Conservation (phyloP, 2,329 filamentous ascomycete species). For the Paecilomyces dactylethromorphus region DNA sequence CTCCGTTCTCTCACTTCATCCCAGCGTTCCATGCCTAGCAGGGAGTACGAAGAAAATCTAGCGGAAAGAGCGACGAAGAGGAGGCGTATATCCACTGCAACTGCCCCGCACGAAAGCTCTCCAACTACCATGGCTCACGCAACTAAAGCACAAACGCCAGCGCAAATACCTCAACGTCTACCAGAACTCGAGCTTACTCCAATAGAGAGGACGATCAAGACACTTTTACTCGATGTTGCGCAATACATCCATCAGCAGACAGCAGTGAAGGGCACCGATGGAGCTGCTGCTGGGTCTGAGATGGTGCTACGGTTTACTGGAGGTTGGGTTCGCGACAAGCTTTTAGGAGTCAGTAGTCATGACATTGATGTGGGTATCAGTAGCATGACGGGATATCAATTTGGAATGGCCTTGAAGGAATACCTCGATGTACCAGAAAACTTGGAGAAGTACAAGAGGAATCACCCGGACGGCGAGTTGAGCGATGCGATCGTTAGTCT, state of each 20-base stretch:
- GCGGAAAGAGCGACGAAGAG: slow-evolving; percentile 23
- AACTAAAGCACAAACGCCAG: slow-evolving; percentile 3
- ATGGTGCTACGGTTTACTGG: slow-evolving; percentile 43
- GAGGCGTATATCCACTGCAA: slow-evolving; percentile 20
- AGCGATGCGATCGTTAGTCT: slow-evolving; percentile 65
- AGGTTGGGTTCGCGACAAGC: slow-evolving; percentile 46
- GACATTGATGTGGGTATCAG: slow-evolving; percentile 46
- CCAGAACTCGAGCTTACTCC: slow-evolving; percentile 55
- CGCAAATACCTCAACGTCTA: slow-evolving; percentile 7
- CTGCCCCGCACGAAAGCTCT: slow-evolving; percentile 14
- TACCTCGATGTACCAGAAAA: slow-evolving; percentile 35
- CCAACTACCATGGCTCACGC: slow-evolving; percentile 15
- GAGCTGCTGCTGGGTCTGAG: slow-evolving; percentile 10
- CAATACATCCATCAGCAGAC: slow-evolving; percentile 47
- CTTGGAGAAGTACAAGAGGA: slow-evolving; percentile 38
- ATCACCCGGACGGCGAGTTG: slow-evolving; percentile 43
- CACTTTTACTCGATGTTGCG: slow-evolving; percentile 78
- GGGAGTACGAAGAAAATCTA: slow-evolving; percentile 10
- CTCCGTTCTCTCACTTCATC: neutral
- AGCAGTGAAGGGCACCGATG: slow-evolving; percentile 34
- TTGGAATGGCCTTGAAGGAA: slow-evolving; percentile 37
- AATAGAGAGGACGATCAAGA: slow-evolving; percentile 64
- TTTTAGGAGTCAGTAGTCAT: slow-evolving; percentile 39
- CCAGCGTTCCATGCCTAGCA: slow-evolving; percentile 21
- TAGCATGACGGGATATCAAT: slow-evolving; percentile 44